Percentiles rank a stretch among this genome's conserved stretches.
Conservation (phyloP, 2,329 filamentous ascomycete genomes). For the Fonsecaea pugnacius region DNA sequence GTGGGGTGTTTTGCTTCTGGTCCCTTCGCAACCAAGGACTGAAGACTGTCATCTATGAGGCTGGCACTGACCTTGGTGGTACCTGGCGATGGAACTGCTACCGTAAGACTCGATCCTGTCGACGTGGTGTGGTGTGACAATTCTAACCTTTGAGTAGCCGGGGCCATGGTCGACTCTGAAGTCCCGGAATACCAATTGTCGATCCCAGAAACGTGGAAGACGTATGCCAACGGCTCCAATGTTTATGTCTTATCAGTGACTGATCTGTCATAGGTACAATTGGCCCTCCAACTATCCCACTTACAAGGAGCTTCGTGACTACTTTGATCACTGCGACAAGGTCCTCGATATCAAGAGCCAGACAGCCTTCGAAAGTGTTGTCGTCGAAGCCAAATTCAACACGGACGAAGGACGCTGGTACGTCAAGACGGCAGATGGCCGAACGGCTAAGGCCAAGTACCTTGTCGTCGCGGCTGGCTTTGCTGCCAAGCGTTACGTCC, state of each 20-base stretch:
- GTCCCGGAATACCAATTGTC: constrained; percentile 55
- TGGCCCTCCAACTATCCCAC: constrained; percentile 53
- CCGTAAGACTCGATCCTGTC: constrained; percentile 18
- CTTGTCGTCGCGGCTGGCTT: constrained; percentile 56
- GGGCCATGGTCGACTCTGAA: constrained; percentile 45
- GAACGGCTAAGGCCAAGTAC: constrained; percentile 48
- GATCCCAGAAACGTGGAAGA: constrained; percentile 53
- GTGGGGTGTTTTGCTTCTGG: constrained; percentile 58
- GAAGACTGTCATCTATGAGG: constrained; percentile 58
- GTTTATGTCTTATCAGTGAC: constrained; percentile 33
- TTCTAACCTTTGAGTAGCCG: constrained; percentile 15
- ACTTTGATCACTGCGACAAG: constrained; percentile 50
- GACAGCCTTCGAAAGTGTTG: constrained; percentile 51
- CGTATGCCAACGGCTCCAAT: constrained; percentile 36
- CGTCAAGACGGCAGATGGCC: constrained; percentile 50
- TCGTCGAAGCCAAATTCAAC: constrained; percentile 51
- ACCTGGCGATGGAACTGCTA: constrained; percentile 48
- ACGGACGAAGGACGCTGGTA: constrained; percentile 48
- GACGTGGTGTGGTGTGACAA: background rate
- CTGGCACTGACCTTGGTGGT: constrained; percentile 52
- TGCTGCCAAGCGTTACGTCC: constrained; percentile 64
- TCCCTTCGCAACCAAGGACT: constrained; percentile 57
- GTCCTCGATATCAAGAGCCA: constrained; percentile 52
- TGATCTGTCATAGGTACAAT: constrained; percentile 45
- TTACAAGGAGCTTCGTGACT: constrained; percentile 46